Conservation (phyloP, 2,329 filamentous ascomycete species). For the Fusarium nisikadoi region DNA sequence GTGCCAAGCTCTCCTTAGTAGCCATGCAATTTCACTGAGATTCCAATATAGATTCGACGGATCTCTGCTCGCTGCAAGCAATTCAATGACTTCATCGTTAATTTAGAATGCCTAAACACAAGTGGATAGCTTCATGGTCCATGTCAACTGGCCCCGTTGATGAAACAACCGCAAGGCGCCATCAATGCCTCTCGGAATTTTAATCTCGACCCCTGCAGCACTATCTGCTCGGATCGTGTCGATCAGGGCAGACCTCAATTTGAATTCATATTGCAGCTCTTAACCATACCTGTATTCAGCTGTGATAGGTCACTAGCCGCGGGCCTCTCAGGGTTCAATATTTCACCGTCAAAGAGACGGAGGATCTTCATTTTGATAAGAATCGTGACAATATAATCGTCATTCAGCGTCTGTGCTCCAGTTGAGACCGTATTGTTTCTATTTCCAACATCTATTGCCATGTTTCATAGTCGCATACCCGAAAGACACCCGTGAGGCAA, state of each 20-base stretch:
- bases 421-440: not conserved
- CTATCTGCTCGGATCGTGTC: constrained; percentile 25
- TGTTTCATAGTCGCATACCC: constrained; percentile 8
- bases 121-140: not conserved
- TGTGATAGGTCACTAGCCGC: constrained; percentile 10
- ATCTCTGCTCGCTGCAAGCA: not conserved
- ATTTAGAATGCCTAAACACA: not conserved
- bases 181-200: constrained; percentile 17
- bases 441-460: constrained; percentile 7
- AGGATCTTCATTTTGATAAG: constrained; percentile 32
- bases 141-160: not conserved
- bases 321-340: not conserved
- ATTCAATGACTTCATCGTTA: constrained; percentile 24
- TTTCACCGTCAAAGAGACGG: not conserved
- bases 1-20: not conserved
- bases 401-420: not conserved
- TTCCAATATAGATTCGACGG: not conserved
- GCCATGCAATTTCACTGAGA: constrained; percentile 2
- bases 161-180: constrained; percentile 20
- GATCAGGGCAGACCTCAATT: constrained; percentile 29
- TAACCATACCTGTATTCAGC: not conserved
- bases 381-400: not conserved
- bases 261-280: constrained; percentile 20
- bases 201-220: constrained; percentile 16
- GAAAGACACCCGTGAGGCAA: constrained; percentile 16